Evolutionary conservation across 2,329 filamentous ascomycete species (phyloP).

Genomic region (Daldinia sp.): DNA sequence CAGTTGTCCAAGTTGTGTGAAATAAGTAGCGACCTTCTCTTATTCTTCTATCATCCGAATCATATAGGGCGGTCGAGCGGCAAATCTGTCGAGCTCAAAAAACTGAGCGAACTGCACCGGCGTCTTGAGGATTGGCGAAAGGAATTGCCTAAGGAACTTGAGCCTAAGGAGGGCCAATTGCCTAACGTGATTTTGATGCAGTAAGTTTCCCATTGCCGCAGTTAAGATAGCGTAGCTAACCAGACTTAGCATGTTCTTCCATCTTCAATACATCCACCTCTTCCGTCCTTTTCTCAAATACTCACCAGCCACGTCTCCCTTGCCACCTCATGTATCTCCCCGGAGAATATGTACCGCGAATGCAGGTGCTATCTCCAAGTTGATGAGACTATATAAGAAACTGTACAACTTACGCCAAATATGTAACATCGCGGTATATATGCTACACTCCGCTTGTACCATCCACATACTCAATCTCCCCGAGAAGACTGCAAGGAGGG

Average conservation of each 20-base stretch:
- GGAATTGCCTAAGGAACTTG: constrained; percentile 85
- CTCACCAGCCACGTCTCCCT: constrained; percentile 80
- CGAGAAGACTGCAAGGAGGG: constrained; percentile 88
- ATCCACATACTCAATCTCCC: constrained; percentile 94
- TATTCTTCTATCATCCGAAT: constrained; percentile 90
- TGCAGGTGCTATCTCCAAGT: constrained; percentile 88
- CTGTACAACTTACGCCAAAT: constrained; percentile 92
- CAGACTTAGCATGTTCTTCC: constrained; percentile 88
- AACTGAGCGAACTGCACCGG: constrained; percentile 90
- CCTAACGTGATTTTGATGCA: constrained; percentile 85
- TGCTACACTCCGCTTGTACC: constrained; percentile 92
- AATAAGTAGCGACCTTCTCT: constrained; percentile 90
- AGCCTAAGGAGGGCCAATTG: constrained; percentile 88
- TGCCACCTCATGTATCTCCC: constrained; percentile 89
- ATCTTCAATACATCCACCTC: constrained; percentile 93
- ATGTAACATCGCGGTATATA: constrained; percentile 96
- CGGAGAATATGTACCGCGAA: constrained; percentile 92
- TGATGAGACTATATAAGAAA: constrained; percentile 94
- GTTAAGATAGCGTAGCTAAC: constrained; percentile 42
- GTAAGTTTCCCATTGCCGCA: constrained; percentile 67
- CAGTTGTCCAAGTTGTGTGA: constrained; percentile 88
- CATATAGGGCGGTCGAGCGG: constrained; percentile 73
- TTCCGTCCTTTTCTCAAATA: constrained; percentile 97
- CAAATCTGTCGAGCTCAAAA: constrained; percentile 89
- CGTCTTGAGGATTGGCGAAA: constrained; percentile 90